phyloP scores from a whole-genome alignment of 495 filamentous ascomycete species.

The Penicillium psychrofluorescens region DNA sequence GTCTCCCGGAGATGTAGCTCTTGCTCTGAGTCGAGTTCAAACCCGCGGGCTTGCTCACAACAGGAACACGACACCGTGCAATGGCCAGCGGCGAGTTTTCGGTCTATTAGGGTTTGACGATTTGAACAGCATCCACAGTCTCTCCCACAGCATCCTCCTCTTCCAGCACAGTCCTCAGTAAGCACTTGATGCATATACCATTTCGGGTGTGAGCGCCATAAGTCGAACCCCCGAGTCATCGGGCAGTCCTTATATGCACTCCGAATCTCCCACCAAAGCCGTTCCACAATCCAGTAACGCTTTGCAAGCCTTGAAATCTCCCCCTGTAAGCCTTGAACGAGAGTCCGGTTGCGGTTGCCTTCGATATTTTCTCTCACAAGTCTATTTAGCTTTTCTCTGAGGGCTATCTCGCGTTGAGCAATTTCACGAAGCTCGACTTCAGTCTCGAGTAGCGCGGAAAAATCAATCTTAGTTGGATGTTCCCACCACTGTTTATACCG shows the following conservation, averaged over 20 bases:
- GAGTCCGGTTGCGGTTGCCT: too few species aligned
- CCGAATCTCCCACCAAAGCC: background rate
- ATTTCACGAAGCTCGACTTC: background rate
- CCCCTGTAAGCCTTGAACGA: too few species aligned
- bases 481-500: too few species aligned
- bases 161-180: background rate
- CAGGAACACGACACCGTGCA: constrained; percentile 2
- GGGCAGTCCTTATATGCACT: background rate
- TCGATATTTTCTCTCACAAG: too few species aligned
- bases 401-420: constrained; percentile 1
- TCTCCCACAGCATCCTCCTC: constrained; percentile 3
- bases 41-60: constrained; percentile 1
- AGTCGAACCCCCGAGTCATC: background rate
- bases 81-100: constrained; percentile 1
- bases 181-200: constrained; percentile 5
- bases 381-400: background rate
- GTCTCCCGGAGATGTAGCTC: too few species aligned
- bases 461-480: too few species aligned
- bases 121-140: constrained; percentile 1
- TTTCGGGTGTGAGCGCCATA: constrained; percentile 1
- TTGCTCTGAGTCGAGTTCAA: background rate
- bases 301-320: too few species aligned
- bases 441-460: background rate
- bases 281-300: background rate
- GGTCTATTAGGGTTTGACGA: background rate